Evolutionary conservation across 495 filamentous ascomycete genomes (phyloP).

Genomic region (Chaetomium fimeti): DNA sequence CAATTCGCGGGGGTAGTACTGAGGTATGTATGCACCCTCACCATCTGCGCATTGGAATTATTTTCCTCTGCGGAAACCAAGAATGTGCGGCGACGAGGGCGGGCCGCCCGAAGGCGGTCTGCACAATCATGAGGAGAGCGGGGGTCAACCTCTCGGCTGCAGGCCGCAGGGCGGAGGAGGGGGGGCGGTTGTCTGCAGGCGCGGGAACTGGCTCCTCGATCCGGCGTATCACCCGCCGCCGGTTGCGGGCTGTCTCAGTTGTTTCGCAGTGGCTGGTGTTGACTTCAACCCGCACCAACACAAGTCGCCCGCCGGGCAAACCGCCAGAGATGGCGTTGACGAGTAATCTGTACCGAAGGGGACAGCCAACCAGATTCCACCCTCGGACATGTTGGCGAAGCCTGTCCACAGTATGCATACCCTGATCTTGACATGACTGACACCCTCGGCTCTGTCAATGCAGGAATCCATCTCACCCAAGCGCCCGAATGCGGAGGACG

Average conservation of each 20-base stretch:
- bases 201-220: constrained; percentile 23
- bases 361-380: background rate
- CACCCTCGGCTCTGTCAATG: too few species aligned
- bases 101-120: constrained; percentile 16
- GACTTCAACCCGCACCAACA: background rate
- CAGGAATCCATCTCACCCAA: background rate
- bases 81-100: constrained; percentile 18
- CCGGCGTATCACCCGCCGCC: constrained; percentile 17
- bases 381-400: background rate
- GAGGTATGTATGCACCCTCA: background rate
- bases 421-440: too few species aligned
- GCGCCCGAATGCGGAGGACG: constrained; percentile 5
- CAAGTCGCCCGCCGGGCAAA: too few species aligned
- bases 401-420: too few species aligned
- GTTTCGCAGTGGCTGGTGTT: background rate
- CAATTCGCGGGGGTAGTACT: background rate
- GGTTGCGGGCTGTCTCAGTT: background rate
- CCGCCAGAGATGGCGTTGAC: background rate
- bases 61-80: background rate
- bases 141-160: constrained; percentile 22
- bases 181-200: constrained; percentile 23
- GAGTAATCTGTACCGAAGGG: background rate
- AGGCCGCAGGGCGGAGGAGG: constrained; percentile 20
- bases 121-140: constrained; percentile 2
- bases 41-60: background rate